Conservation (phyloP, 2,329 filamentous ascomycete genomes). For the Lizonia empirigonia region DNA sequence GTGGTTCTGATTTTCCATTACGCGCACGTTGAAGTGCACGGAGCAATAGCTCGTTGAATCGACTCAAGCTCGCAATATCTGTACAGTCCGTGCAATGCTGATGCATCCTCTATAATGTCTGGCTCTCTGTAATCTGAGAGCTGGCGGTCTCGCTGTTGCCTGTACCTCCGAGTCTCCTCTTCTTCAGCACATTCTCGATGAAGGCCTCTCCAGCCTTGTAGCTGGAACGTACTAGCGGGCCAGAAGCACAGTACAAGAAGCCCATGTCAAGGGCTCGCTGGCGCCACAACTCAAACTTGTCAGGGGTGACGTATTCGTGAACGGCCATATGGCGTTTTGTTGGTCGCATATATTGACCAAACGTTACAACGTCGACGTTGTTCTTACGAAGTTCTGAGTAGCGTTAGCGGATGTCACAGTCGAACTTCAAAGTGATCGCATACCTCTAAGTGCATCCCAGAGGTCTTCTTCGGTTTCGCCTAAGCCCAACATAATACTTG, state of each 20-base stretch:
- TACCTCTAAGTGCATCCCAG: slow-evolving; percentile 74
- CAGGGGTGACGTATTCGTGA: slow-evolving; percentile 90
- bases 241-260: slow-evolving; percentile 94
- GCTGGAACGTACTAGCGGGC: slow-evolving; percentile 88
- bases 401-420: slow-evolving; percentile 8
- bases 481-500: slow-evolving; percentile 93
- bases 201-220: slow-evolving; percentile 99
- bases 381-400: slow-evolving; percentile 72
- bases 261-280: slow-evolving; percentile 90
- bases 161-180: slow-evolving; percentile 52
- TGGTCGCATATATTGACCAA: slow-evolving; percentile 99
- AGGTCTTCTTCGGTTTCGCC: slow-evolving; percentile 91
- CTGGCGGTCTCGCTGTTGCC: slow-evolving; percentile 2
- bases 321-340: slow-evolving; percentile 98
- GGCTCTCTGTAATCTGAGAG: not conserved
- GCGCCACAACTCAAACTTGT: slow-evolving; percentile 89
- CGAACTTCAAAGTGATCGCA: not conserved
- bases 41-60: slow-evolving; percentile 17
- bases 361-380: slow-evolving; percentile 92
- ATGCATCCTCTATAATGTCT: not conserved
- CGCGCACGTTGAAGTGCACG: slow-evolving; percentile 18
- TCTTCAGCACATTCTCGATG: slow-evolving; percentile 96
- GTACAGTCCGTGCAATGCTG: slow-evolving; percentile 1
- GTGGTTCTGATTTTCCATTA: slow-evolving; percentile 2
- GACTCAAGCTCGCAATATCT: slow-evolving; percentile 7